phyloP scores from a whole-genome alignment of 2,329 filamentous ascomycete genomes.

The Xylariaceae sp. region DNA sequence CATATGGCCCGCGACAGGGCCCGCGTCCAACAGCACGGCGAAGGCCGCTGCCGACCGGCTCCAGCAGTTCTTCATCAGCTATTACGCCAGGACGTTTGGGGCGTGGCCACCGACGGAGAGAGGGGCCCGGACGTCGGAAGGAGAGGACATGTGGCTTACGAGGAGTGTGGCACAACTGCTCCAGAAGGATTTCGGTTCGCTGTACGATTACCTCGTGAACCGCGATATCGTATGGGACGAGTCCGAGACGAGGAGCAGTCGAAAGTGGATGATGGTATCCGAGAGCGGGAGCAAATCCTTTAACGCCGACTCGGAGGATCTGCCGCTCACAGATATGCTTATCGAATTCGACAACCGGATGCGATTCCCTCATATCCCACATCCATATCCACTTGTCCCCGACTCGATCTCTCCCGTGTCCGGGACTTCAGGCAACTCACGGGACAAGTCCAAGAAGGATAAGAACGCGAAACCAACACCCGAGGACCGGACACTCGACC shows the following conservation, averaged over 20 bases:
- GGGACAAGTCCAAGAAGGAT: conserved; percentile 30
- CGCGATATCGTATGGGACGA: conserved; percentile 61
- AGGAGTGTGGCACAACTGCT: conserved; percentile 50
- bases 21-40: conserved; percentile 34
- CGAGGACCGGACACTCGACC: conserved; percentile 34
- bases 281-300: conserved; percentile 41
- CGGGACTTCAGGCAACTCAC: conserved; percentile 11
- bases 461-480: conserved; percentile 17
- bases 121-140: conserved; percentile 28
- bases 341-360: conserved; percentile 59
- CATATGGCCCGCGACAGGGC: conserved; percentile 48
- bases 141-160: conserved; percentile 54
- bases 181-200: conserved; percentile 60
- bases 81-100: conserved; percentile 53
- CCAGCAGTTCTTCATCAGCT: conserved; percentile 52
- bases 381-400: conserved; percentile 62
- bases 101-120: conserved; percentile 53
- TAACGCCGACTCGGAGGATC: conserved; percentile 44
- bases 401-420: conserved; percentile 36
- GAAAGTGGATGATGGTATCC: conserved; percentile 60
- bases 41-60: conserved; percentile 54
- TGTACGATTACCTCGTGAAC: conserved; percentile 68
- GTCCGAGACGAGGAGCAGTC: conserved; percentile 53
- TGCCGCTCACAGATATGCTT: conserved; percentile 63
- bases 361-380: conserved; percentile 59